These are phyloP conservation scores for Arachnomyces sp. DNA, from an alignment of 2,329 filamentous ascomycete genomes.

Conservation along the genomic window DNA sequence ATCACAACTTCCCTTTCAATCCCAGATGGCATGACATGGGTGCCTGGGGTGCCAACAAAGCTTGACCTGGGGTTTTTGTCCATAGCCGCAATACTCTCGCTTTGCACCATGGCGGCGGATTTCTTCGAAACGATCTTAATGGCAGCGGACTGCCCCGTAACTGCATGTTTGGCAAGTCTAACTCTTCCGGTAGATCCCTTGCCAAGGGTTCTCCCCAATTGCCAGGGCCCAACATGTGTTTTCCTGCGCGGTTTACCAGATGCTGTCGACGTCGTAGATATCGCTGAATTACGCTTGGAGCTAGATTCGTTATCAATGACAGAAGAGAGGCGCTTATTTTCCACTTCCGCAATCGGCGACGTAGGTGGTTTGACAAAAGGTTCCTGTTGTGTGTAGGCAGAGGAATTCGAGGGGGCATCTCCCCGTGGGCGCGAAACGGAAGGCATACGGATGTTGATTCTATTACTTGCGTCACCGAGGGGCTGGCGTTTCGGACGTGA, in stretches of 20 bases:
- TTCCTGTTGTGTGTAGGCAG: slow-evolving; percentile 8
- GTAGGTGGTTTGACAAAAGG: slow-evolving; percentile 16
- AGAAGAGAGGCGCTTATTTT: slow-evolving; percentile 48
- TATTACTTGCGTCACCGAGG: slow-evolving; percentile 41
- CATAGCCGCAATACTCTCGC: slow-evolving; percentile 75
- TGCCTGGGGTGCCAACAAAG: slow-evolving; percentile 41
- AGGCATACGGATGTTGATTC: slow-evolving; percentile 38
- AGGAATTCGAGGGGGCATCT: slow-evolving; percentile 6
- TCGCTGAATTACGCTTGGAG: slow-evolving; percentile 43
- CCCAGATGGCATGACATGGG: slow-evolving; percentile 70
- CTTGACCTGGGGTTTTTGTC: slow-evolving; percentile 54
- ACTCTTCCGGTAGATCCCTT: slow-evolving; percentile 86
- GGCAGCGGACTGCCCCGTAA: slow-evolving; percentile 73
- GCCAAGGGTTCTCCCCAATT: slow-evolving; percentile 79
- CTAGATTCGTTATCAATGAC: slow-evolving; percentile 40
- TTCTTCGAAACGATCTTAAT: slow-evolving; percentile 92
- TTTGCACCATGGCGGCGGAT: slow-evolving; percentile 69
- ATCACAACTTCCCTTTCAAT: slow-evolving; percentile 94
- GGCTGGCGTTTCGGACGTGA: slow-evolving; percentile 27
- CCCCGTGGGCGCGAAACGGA: slow-evolving; percentile 12
- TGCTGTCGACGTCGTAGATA: slow-evolving; percentile 49
- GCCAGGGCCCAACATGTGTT: slow-evolving; percentile 87
- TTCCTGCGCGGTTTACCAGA: slow-evolving; percentile 49
- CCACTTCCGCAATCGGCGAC: slow-evolving; percentile 27
- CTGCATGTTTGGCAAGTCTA: slow-evolving; percentile 69